Evolutionary conservation across 805 yeast species (phyloP).

Genomic region (Starmera caribaea): DNA sequence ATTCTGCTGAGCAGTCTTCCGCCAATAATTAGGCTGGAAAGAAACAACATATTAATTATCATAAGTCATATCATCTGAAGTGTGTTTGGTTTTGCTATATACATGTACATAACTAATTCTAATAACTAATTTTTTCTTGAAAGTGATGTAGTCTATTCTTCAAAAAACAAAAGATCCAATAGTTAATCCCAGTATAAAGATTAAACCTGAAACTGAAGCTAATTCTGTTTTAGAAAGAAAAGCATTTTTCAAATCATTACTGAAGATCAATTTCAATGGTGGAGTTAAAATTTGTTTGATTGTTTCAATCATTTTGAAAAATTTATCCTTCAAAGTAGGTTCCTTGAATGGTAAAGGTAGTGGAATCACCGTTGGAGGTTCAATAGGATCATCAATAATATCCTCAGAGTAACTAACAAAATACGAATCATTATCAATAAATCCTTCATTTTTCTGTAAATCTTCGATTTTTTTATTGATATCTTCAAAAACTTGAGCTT

Average conservation of each 20-base stretch:
- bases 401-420: slow-evolving; percentile 13
- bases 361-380: slow-evolving; percentile 8
- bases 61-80: too few relatives aligned
- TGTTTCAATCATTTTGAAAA: not conserved
- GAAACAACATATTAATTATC: too few relatives aligned
- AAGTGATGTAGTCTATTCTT: not conserved
- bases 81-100: too few relatives aligned
- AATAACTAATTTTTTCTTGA: too few relatives aligned
- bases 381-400: slow-evolving; percentile 9
- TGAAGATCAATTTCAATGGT: slow-evolving; percentile 7
- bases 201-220: not conserved
- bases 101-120: too few relatives aligned
- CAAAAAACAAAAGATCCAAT: slow-evolving; percentile 4
- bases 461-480: slow-evolving; percentile 18
- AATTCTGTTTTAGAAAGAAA: slow-evolving; percentile 2
- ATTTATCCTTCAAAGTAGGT: not conserved
- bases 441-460: slow-evolving; percentile 11
- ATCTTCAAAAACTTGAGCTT: slow-evolving; percentile 19
- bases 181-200: slow-evolving; percentile 4
- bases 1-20: too few relatives aligned
- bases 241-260: not conserved
- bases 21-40: too few relatives aligned
- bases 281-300: slow-evolving; percentile 4
- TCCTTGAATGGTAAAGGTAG: slow-evolving; percentile 9
- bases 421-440: slow-evolving; percentile 6